A percentile compares a stretch with the other conserved stretches of the same genome.
These are phyloP conservation scores for Yamadazyma jaroonii DNA, from an alignment of 1,139 yeast species.

Conservation along the genomic window DNA sequence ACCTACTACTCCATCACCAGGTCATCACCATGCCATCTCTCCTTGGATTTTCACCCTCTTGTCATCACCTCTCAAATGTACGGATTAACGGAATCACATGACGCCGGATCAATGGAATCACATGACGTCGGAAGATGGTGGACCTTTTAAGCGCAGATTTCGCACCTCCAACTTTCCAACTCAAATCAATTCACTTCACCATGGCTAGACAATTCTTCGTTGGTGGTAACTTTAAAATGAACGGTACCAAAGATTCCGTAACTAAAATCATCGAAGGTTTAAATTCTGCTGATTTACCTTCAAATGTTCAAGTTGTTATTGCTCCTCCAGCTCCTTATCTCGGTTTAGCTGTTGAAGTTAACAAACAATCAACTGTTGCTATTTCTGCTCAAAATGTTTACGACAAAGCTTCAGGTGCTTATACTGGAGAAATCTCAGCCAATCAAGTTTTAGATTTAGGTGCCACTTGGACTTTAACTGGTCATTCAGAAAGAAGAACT, in stretches of 20 bases:
- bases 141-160: conserved; percentile 9
- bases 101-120: conserved; percentile 8
- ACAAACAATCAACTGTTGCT: conserved; percentile 69
- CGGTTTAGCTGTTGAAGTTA: conserved; percentile 64
- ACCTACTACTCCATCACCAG: neutral
- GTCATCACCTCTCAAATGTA: no score
- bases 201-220: conserved; percentile 93
- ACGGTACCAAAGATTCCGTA: conserved; percentile 89
- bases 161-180: neutral
- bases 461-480: conserved; percentile 92
- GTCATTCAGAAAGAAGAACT: conserved; percentile 99
- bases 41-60: no score
- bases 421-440: conserved; percentile 95
- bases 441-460: conserved; percentile 88
- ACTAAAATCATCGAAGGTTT: conserved; percentile 78
- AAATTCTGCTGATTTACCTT: conserved; percentile 73
- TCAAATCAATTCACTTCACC: neutral
- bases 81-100: no score
- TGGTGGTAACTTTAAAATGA: conserved; percentile 99
- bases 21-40: neutral
- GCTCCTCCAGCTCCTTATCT: conserved; percentile 97
- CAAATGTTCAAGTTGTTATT: conserved; percentile 83
- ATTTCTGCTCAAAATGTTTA: conserved; percentile 92
- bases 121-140: conserved; percentile 16
- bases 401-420: conserved; percentile 90